Base-by-base conservation (phyloP, 148 eudicot genomes). In the Fagopyrum tataricum region DNA sequence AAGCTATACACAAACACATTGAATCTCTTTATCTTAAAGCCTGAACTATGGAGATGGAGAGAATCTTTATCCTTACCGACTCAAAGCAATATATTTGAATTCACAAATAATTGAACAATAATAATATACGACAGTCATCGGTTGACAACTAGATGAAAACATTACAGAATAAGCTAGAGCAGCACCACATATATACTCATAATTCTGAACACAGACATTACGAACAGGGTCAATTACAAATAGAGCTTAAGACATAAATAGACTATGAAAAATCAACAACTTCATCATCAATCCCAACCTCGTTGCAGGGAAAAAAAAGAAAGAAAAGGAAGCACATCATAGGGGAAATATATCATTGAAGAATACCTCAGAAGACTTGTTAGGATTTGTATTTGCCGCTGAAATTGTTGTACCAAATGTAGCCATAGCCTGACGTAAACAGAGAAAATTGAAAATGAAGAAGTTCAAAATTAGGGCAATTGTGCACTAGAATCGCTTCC, bases 341-440 rank as follows among this genome's bases (percentile, higher is more conserved):
- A n/a, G n/a, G n/a, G n/a, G n/a, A n/a, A 46, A 46, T 46, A 12
- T 46, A 46, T 11, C 10, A 8, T 13, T 12, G 13, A 46, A 67
- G 12, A 18, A 18, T 43, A 70, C 72, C 72, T 70, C 72, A 18
- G 72, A 13, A 0, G 72, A 70, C 72, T 70, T 70, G 39, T 70
- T 70, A 43, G 72, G 72, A 21, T 70, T 70, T 20, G 14, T 10
- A 70, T 70, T 70, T 46, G 31, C 48, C 51, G 72, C 72, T 43
- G 72, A 70, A 44, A 44, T 46, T 17, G 72, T 46, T 20, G 49
- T 46, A 6, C 72, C 72, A 43, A 70, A 70, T 7, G 72, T 43
- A 18, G 72, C 20, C 72, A 70, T 70, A 13, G 43, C 7, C 69
- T 64, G 44, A 10, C 18, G 37, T 31, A 11, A 56, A 56, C 62